Conservation (phyloP, 169 alveolate genomes). For the Cystoisospora suis region DNA sequence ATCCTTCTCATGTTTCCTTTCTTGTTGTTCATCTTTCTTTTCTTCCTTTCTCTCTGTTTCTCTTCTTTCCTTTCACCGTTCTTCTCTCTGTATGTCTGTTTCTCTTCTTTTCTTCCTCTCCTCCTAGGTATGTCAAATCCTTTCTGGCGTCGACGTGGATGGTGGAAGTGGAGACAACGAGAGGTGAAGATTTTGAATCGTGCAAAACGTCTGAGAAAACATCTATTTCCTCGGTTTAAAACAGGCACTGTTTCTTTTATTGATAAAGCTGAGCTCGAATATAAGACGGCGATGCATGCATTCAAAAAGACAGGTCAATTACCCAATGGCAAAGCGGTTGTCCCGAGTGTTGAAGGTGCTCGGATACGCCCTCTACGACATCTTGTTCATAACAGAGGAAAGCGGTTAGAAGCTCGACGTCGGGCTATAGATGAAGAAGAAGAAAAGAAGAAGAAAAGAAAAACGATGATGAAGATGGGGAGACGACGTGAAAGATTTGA, state of each 20-base stretch:
- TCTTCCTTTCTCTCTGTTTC: neutral
- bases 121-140: neutral
- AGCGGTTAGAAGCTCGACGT: neutral
- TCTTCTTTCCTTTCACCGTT: neutral
- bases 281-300: neutral
- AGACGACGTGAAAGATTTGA: too few species aligned
- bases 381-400: neutral
- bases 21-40: neutral
- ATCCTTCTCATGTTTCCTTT: neutral
- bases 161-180: constrained; percentile 55
- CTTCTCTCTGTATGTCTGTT: neutral
- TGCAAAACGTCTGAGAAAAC: neutral
- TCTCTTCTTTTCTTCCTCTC: neutral
- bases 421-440: neutral
- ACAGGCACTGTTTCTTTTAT: neutral
- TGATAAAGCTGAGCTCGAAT: neutral
- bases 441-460: neutral
- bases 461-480: too few species aligned
- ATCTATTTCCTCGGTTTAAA: constrained; percentile 24
- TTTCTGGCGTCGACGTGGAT: constrained; percentile 45
- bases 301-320: neutral
- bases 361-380: neutral
- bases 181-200: constrained; percentile 1
- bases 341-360: constrained; percentile 15
- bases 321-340: neutral